Evolutionary conservation across 345 rosid genomes (phyloP).

Genomic region (Reutealis trisperma): DNA sequence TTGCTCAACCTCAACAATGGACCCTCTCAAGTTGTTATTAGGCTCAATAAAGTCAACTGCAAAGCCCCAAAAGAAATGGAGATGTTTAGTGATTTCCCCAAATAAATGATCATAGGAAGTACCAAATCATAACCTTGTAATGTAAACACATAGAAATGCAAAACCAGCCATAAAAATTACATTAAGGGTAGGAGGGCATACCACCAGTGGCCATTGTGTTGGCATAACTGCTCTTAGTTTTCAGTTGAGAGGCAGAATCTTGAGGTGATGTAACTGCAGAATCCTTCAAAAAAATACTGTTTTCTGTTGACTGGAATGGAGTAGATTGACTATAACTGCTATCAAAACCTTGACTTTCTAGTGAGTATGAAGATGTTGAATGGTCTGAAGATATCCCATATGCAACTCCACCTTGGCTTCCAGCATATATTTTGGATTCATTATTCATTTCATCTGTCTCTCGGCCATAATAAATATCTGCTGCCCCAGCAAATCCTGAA

Average conservation of each 20-base stretch:
- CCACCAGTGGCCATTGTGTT: constrained; percentile 31
- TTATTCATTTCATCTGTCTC: constrained; percentile 33
- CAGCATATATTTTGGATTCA: constrained; percentile 33
- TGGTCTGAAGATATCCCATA: constrained; percentile 29
- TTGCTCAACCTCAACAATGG: constrained; percentile 42
- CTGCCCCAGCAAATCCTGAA: constrained; percentile 33
- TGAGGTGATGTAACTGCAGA: constrained; percentile 28
- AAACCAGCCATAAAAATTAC: constrained; percentile 27
- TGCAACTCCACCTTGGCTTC: constrained; percentile 30
- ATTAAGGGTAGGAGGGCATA: constrained; percentile 40
- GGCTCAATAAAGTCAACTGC: constrained; percentile 46
- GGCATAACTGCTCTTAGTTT: constrained; percentile 36
- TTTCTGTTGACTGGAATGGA: constrained; percentile 36
- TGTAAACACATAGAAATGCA: neutral
- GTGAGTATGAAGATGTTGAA: constrained; percentile 28
- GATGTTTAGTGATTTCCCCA: constrained; percentile 17
- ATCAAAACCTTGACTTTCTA: constrained; percentile 35
- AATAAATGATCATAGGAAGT: constrained; percentile 15
- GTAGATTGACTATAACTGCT: constrained; percentile 31
- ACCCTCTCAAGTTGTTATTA: constrained; percentile 36
- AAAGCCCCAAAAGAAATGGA: constrained; percentile 20
- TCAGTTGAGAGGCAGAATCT: constrained; percentile 32
- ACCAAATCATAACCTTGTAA: constrained; percentile 10
- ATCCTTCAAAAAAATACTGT: constrained; percentile 34
- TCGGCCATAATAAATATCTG: constrained; percentile 33